Evolutionary conservation across 768 basidiomycete species (phyloP), one percentile per base, ranked within the genome.

Genomic region (Pleurotus cornucopiae): DNA sequence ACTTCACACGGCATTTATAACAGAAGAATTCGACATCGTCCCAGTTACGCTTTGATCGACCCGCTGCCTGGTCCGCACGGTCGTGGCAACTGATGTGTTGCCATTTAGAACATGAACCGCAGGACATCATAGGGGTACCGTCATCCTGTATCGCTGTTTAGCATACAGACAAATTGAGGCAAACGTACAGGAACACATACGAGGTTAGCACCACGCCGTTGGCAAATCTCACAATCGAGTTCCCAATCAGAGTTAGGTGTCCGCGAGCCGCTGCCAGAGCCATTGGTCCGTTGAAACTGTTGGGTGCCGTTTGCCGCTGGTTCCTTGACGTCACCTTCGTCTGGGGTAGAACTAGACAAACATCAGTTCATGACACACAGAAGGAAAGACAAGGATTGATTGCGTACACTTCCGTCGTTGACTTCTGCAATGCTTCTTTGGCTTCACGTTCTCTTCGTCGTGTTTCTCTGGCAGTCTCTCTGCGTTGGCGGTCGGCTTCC

Each of bases 41-140:
- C 94, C 94, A 97, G 62, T 94, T 84, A 16, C 93, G 83, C 60
- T 75, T 80, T 3, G 80, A 82, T 12, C 78, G 79, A 20, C 91
- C 88, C 44, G 81, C 78, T 18, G 75, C 70, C 26, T 72, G 69
- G 67, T 95, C 94, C 25, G 77, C 82, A 47, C 69, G 72, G 64
- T 96, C 90, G 64, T 95, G 91, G 63, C 94, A 97, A 18, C 74
- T 66, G 34, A 91, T 91, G 63, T 97, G 94, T 63, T 96, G 94
- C 94, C 94, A 97, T 67, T 84, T 84, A 12, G 77, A 80, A 68
- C 94, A 97, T 25, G 71, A 66, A 20, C 89, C 90, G 64, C 94
- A 97, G 38, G 83, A 91, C 66, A 93, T 82, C 72, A 96, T 79
- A 2, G 89, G 84, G 9, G 76, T 73, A 9, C 85, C 88, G 58